Conservation (phyloP, 2,329 filamentous ascomycete genomes). For the Calonectria leucothoes region DNA sequence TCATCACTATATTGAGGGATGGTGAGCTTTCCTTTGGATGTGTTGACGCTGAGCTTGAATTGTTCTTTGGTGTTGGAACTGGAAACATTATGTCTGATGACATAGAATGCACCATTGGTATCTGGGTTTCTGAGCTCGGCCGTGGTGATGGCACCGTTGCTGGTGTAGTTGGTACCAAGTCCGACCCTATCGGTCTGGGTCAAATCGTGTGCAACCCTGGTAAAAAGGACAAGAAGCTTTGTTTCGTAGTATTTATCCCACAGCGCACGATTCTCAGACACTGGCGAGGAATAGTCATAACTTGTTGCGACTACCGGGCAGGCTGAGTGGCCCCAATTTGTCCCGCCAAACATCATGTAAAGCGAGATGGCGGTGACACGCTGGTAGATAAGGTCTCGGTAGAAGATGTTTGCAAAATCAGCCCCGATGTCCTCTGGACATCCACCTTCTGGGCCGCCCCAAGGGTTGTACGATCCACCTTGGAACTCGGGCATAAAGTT, state of each 20-base stretch:
- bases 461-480: conserved; percentile 64
- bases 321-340: conserved; percentile 71
- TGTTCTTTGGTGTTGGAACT: conserved; percentile 61
- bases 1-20: conserved; percentile 62
- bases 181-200: conserved; percentile 63
- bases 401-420: conserved; percentile 73
- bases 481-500: conserved; percentile 44
- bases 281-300: conserved; percentile 73
- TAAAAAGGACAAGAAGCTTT: conserved; percentile 71
- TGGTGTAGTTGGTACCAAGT: conserved; percentile 46
- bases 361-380: conserved; percentile 69
- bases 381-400: conserved; percentile 71
- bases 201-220: conserved; percentile 66
- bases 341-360: conserved; percentile 75
- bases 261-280: conserved; percentile 68
- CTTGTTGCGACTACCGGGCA: conserved; percentile 69
- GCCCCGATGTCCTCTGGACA: conserved; percentile 65
- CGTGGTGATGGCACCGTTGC: conserved; percentile 62
- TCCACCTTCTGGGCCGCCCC: conserved; percentile 69
- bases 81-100: conserved; percentile 66
- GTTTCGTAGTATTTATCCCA: conserved; percentile 72
- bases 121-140: conserved; percentile 70
- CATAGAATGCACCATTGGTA: conserved; percentile 68
- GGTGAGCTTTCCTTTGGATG: conserved; percentile 64
- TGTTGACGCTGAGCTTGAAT: conserved; percentile 67